phyloP scores from a whole-genome alignment of 2,329 filamentous ascomycete genomes.

The Paecilomyces sp. region DNA sequence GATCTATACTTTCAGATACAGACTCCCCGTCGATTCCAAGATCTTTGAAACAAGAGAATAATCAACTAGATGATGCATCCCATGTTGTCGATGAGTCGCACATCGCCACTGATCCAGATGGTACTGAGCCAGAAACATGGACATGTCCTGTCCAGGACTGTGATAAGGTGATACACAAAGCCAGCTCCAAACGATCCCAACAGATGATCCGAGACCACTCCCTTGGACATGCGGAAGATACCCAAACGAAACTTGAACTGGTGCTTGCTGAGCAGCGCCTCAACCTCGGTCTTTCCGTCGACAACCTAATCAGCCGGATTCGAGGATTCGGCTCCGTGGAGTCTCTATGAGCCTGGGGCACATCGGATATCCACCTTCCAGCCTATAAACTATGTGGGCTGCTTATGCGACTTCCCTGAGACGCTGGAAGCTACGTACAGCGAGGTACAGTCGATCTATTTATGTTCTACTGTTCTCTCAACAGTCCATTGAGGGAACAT shows the following conservation, averaged over 20 bases:
- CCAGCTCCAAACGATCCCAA: constrained; percentile 23
- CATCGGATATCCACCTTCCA: neutral
- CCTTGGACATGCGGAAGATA: constrained; percentile 27
- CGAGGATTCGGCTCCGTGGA: constrained; percentile 19
- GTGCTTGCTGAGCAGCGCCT: constrained; percentile 28
- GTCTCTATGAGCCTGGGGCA: constrained; percentile 1
- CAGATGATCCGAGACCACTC: constrained; percentile 26
- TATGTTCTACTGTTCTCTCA: neutral
- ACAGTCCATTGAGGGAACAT: neutral
- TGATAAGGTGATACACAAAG: constrained; percentile 23
- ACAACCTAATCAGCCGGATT: constrained; percentile 25
- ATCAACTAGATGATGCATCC: constrained; percentile 14
- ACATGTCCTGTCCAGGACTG: constrained; percentile 24
- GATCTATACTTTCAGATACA: constrained; percentile 21
- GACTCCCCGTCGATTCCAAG: constrained; percentile 16
- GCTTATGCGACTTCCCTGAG: neutral
- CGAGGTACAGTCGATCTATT: neutral
- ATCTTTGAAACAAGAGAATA: constrained; percentile 20
- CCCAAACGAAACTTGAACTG: constrained; percentile 26
- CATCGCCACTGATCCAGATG: constrained; percentile 6
- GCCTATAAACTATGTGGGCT: neutral
- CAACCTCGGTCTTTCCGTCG: constrained; percentile 25
- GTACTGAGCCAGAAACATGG: constrained; percentile 24
- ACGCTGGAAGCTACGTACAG: neutral
- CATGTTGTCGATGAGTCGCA: neutral